Evolutionary conservation across 164 flowering plant species (phyloP), one percentile per base, ranked within the genome.

Genomic region (Kingdonia uniflora): DNA sequence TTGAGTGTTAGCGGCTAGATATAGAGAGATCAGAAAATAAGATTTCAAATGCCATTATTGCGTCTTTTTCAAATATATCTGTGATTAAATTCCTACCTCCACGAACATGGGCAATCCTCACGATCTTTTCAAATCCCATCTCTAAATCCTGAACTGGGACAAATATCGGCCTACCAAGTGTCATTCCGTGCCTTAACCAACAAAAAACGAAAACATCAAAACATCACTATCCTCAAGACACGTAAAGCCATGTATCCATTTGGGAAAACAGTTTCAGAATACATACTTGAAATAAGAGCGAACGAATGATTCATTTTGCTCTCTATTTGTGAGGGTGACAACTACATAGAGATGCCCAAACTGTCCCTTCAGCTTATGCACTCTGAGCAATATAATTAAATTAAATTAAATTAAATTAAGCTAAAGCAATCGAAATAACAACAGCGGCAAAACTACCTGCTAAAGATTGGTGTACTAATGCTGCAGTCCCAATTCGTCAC

Each of bases 51-150:
- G 35, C 35, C 35, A 3, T 3, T 29, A 29, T 29, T 29, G 35
- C 6, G 8, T 29, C 8, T 29, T 8, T 29, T 29, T 8, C 4
- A 8, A 29, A 29, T 3, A 12, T 17, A 37, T 24, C n/a, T 15
- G 49, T 17, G 42, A 44, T 1, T 26, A 43, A 39, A 14, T 40
- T 20, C 42, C 63, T 69, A 92, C 99, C 90, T 29, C 95, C 97
- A 67, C 75, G 76, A 68, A 87, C 79, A 69, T 71, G 85, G 52
- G 99, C 87, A 61, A 94, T 73, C 68, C 81, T 84, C 56, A 94
- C 82, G 55, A 94, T 85, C 75, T 81, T 84, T 67, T 84, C 97
- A 59, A 94, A 94, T 13, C 97, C 99, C 95, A 89, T 89, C 78
- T 94, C 95, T 35, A 75, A 22, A 68, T 83, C 91, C 22, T 64